Base-by-base conservation (phyloP, 108 stramenopile species). In the Schizochytrium sp. region DNA sequence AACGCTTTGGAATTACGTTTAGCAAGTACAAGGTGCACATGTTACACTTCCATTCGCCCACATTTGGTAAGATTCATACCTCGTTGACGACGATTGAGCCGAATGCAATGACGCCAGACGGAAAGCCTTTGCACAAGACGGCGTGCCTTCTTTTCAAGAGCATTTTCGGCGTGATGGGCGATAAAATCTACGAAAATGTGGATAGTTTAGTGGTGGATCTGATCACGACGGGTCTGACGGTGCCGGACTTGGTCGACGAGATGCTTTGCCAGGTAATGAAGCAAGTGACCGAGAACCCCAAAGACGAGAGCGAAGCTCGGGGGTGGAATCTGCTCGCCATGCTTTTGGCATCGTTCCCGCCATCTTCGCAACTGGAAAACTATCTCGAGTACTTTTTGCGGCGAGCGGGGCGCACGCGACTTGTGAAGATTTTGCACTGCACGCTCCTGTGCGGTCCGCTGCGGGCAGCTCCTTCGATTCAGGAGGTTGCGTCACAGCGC, bases 221-320 rank as follows among this genome's bases (percentile, higher is more conserved):
- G 19, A 4, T 83, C 51, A 12, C n/a, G 76, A 53, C 76, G n/a
- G 76, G 18, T 6, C 51, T 83, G 10, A 53, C 76, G 25, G n/a
- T 53, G 45, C 76, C 45, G 12, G 76, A 53, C 6, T 83, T 55
- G 25, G 87, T 91, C 16, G 93, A 92, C 58, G 93, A 94, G 91
- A 53, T 92, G 29, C 89, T 92, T 71, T 87, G 93, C 28, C 93
- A 94, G 72, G 88, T 92, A 57, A 92, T 91, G 92, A 94, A 94
- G 90, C 93, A 94, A 90, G 92, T 94, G 57, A 90, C 88, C 2
- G 89, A 88, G 28, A 94, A 94, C 90, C 91, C 93, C 14, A 88
- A 57, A 51, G 58, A 58, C 28, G 92, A 58, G 14, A 89, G 88
- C 29, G 55, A 69, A 16, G 89, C 92, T 60, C 88, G 90, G 16